Conservation (phyloP, 768 basidiomycete species). For the Leucocoprinus leucothites region DNA sequence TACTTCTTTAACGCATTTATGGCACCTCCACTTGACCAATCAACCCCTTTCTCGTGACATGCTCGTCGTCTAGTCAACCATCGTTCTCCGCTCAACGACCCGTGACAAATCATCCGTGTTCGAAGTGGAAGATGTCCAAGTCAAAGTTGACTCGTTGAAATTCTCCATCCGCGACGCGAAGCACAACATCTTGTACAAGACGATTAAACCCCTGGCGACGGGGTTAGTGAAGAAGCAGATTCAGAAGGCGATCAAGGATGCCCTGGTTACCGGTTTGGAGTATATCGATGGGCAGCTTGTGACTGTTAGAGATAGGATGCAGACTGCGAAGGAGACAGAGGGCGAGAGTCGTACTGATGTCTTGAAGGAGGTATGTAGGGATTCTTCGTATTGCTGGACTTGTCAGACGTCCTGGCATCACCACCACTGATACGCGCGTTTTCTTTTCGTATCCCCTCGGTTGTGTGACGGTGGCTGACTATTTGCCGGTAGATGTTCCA, state of each 20-base stretch:
- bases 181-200: slow-evolving; percentile 87
- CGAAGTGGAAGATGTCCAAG: slow-evolving; percentile 65
- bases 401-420: too few relatives aligned
- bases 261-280: slow-evolving; percentile 77
- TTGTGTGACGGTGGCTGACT: not conserved
- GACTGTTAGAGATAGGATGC: slow-evolving; percentile 78
- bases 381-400: not conserved
- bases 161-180: slow-evolving; percentile 91
- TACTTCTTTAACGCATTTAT: too few relatives aligned
- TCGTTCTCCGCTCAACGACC: slow-evolving; percentile 58
- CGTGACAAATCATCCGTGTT: slow-evolving; percentile 69
- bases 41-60: too few relatives aligned
- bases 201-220: slow-evolving; percentile 74
- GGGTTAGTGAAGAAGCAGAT: slow-evolving; percentile 78
- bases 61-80: slow-evolving; percentile 38
- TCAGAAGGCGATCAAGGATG: slow-evolving; percentile 52
- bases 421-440: too few relatives aligned
- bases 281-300: slow-evolving; percentile 89
- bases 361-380: slow-evolving; percentile 51
- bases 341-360: slow-evolving; percentile 40
- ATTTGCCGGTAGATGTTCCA: slow-evolving; percentile 46
- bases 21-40: too few relatives aligned
- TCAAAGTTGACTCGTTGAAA: slow-evolving; percentile 85
- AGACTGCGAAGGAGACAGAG: slow-evolving; percentile 45
- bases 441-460: too few relatives aligned